Base-by-base conservation (phyloP, 164 flowering plant species). In the Berberis thunbergii region DNA sequence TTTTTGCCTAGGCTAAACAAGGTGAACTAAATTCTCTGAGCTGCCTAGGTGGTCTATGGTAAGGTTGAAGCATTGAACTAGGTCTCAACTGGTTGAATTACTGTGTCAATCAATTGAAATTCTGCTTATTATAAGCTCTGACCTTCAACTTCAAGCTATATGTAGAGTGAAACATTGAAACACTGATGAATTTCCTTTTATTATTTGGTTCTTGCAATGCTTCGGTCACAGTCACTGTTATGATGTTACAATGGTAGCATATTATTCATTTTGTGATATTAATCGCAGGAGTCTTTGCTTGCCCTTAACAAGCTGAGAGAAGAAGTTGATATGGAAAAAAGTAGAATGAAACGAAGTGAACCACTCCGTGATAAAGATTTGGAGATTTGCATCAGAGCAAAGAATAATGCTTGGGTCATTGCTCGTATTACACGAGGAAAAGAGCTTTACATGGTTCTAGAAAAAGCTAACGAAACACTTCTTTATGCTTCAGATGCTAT, bases 401-500 rank as follows among this genome's bases (percentile, higher is more conserved):
- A 78, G 70, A 94, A 91, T 73, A 91, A 86, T 84, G 88, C 95
- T 60, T 90, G 97, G 98, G 83, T 85, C 63, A 82, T 94, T 71
- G 88, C 89, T 69, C 83, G 87, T 63, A 46, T 82, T 62, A 81
- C 84, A 8, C 77, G 88, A 75, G 95, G 93, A 65, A 89, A 87
- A 70, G 97, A 91, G 77, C 91, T 94, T 58, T 94, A 87, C 72
- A 86, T 91, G 87, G 97, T 85, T 68, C 75, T 94, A 41, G 99
- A 94, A 73, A 94, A 89, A 76, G 97, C 95, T 53, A 79, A 73
- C 64, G 99, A 91, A 74, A 94, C 99, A 3, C 88, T 94, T 66
- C 88, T 90, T 9, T 91, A 87, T 73, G 97, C 99, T 53, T 78
- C 97, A 3, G 96, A 88, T 65, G 94, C 97, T 43, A 72, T 89